These are phyloP conservation scores for Neopestalotiopsis sp. DNA, from an alignment of 2,329 filamentous ascomycete species.

Conservation along the genomic window DNA sequence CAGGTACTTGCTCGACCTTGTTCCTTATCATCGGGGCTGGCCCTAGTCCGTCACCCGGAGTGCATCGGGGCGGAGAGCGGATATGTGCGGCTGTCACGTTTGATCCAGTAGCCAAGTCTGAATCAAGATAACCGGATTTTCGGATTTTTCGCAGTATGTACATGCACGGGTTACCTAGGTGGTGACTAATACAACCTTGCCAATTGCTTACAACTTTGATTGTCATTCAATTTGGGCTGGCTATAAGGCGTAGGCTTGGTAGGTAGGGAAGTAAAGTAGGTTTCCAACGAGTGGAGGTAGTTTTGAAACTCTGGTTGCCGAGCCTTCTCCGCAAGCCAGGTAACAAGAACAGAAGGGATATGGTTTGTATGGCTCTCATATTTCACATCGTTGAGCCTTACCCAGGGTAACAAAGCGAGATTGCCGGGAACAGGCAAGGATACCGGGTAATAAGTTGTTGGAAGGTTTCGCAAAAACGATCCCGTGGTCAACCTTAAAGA, in stretches of 20 bases:
- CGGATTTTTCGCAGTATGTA: neutral
- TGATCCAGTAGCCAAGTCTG: neutral
- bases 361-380: neutral
- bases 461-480: constrained; percentile 8
- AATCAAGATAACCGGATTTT: neutral
- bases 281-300: neutral
- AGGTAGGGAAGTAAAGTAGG: neutral
- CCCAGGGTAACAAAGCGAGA: neutral
- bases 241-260: neutral
- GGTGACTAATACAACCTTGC: neutral
- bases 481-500: constrained; percentile 6
- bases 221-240: neutral
- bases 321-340: neutral
- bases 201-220: neutral
- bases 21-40: constrained; percentile 7
- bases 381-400: neutral
- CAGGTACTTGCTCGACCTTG: neutral
- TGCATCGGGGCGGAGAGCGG: neutral
- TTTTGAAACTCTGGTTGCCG: neutral
- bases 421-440: neutral
- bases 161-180: neutral
- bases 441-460: neutral
- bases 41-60: neutral
- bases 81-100: neutral
- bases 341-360: neutral